phyloP scores from a whole-genome alignment of 805 yeast species.

The Scheffersomyces stipitis region DNA sequence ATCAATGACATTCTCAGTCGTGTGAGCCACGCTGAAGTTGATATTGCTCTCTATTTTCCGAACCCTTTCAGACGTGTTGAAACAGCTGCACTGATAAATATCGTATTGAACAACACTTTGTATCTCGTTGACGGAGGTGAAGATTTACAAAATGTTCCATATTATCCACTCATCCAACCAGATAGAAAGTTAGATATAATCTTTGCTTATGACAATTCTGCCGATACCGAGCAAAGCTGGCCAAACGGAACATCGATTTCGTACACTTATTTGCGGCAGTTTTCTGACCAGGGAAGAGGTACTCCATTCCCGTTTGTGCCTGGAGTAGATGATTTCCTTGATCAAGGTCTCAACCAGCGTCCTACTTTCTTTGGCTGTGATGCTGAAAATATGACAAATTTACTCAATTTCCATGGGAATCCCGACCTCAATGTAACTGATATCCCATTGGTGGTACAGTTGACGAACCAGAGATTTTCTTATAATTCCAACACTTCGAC shows the following conservation, averaged over 20 bases:
- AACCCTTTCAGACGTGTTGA: conserved; percentile 34
- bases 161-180: conserved; percentile 40
- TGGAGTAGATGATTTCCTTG: conserved; percentile 16
- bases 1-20: conserved; percentile 22
- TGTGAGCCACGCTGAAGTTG: conserved; percentile 27
- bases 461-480: conserved; percentile 15
- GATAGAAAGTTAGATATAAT: conserved; percentile 38
- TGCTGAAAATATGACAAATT: conserved; percentile 19
- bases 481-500: conserved; percentile 22
- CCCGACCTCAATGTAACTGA: conserved; percentile 23
- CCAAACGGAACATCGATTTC: conserved; percentile 44
- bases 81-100: conserved; percentile 16
- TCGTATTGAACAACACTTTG: conserved; percentile 28
- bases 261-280: conserved; percentile 27
- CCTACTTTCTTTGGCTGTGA: conserved; percentile 30
- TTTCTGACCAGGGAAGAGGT: conserved; percentile 22
- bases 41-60: conserved; percentile 40
- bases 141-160: conserved; percentile 42
- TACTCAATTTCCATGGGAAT: conserved; percentile 18
- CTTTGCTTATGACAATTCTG: conserved; percentile 43
- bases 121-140: conserved; percentile 45
- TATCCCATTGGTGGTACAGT: conserved; percentile 22
- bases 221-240: conserved; percentile 39
- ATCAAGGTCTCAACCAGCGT: conserved; percentile 18
- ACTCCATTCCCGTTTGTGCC: conserved; percentile 29